phyloP scores from a whole-genome alignment of 169 alveolate species.

The Plasmodium cynomolgi region DNA sequence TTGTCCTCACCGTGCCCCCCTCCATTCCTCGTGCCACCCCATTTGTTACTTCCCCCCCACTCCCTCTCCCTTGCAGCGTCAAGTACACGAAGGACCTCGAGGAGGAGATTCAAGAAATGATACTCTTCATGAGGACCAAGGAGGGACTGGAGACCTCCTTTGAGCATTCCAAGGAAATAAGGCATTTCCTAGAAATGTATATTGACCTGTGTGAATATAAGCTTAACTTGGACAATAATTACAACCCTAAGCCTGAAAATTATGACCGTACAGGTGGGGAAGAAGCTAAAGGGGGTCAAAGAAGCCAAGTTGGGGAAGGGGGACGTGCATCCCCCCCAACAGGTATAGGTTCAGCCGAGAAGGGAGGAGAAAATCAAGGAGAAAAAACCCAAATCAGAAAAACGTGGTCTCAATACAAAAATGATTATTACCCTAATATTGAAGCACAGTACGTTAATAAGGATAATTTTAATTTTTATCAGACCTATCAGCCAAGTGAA shows the following conservation, averaged over 20 bases:
- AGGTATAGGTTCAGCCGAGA: background rate
- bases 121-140: constrained; percentile 50
- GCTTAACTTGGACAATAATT: constrained; percentile 63
- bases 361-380: background rate
- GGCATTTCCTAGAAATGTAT: constrained; percentile 71
- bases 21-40: background rate
- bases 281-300: background rate
- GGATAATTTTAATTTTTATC: constrained; percentile 26
- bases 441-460: constrained; percentile 69
- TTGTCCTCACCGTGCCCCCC: background rate
- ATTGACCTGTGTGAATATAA: constrained; percentile 72
- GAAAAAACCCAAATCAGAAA: background rate
- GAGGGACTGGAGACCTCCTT: constrained; percentile 71
- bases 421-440: constrained; percentile 59
- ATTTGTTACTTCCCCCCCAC: background rate
- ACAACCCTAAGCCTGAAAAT: constrained; percentile 70
- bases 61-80: background rate
- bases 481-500: constrained; percentile 33
- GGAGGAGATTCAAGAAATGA: constrained; percentile 71
- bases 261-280: constrained; percentile 12
- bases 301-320: background rate
- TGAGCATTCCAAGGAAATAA: constrained; percentile 56
- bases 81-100: constrained; percentile 65
- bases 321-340: background rate
- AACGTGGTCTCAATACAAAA: constrained; percentile 73